These are phyloP conservation scores for Ramalina peruviana DNA, from an alignment of 495 filamentous ascomycete species.

Conservation along the genomic window DNA sequence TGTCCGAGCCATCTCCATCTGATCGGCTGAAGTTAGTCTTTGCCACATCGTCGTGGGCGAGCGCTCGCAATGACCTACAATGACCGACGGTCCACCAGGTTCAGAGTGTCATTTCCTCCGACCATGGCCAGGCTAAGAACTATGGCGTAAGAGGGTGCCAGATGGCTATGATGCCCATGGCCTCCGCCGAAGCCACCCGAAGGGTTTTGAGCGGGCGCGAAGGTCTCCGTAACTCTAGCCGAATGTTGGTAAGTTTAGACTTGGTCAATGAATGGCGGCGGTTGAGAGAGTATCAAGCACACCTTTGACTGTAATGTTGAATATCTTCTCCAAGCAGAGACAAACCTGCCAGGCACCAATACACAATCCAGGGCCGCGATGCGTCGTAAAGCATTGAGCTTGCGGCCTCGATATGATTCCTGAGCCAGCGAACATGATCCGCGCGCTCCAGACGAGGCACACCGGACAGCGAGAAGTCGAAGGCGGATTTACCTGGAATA, in stretches of 20 bases:
- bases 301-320: conserved; percentile 49
- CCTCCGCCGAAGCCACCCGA: conserved; percentile 87
- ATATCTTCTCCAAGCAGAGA: conserved; percentile 64
- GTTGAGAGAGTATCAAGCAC: conserved; percentile 15
- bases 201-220: conserved; percentile 65
- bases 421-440: conserved; percentile 64
- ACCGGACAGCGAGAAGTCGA: conserved; percentile 48
- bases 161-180: conserved; percentile 75
- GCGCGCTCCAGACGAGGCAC: conserved; percentile 57
- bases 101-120: conserved; percentile 55
- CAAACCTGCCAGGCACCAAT: conserved; percentile 73
- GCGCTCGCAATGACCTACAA: conserved; percentile 39
- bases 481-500: conserved; percentile 25
- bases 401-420: conserved; percentile 41
- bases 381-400: conserved; percentile 61
- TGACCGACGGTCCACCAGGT: conserved; percentile 61
- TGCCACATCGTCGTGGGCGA: neutral
- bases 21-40: conserved; percentile 8
- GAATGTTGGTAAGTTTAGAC: neutral
- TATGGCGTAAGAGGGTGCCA: conserved; percentile 76
- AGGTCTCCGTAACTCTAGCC: conserved; percentile 49
- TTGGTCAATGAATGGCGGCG: neutral
- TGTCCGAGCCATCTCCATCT: conserved; percentile 74
- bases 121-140: conserved; percentile 65
- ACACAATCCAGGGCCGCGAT: conserved; percentile 80